Base-by-base conservation (phyloP, 805 yeast genomes). In the Saccharomyces jurei region DNA sequence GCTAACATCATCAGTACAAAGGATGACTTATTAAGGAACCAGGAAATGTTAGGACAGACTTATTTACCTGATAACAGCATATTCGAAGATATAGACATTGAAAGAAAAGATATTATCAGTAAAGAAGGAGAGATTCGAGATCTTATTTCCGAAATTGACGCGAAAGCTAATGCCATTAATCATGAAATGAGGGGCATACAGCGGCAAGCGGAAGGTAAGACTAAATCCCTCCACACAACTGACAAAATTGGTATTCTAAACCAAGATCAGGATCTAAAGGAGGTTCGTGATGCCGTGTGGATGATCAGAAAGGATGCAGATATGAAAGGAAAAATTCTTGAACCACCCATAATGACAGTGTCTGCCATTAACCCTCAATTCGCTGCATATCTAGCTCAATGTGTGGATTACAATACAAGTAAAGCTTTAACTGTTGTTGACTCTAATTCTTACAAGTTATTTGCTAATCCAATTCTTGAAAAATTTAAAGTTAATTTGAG, bases 271-370 rank as follows among this genome's bases (percentile, higher is more conserved):
- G 66, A 71, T 27, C 63, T 72, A 44, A 56, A 66, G 25, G 67
- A 65, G 27, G 74, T 73, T 27, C 60, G 63, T 50, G 59, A 64
- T 41, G 71, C 77, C 51, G 71, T 66, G 44, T 53, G 52, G 21
- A 71, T 49, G 58, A 63, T 68, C 26, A 65, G 78, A 46, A 57
- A 66, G 47, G 72, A 69, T 17, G 78, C 61, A 10, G 60, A 60
- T 5, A 73, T 83, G 50, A 63, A 69, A 49, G 70, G 70, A 0
- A 66, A 69, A 11, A 80, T 87, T 52, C 81, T 74, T 54, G 95
- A 87, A 63, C 95, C 96, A 0, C 91, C 97, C 0, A 69, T 84
- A 8, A 72, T 89, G 28, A 76, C 86, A 0, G 75, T 92, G 25
- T 74, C 79, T 4, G 80, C 84, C 0, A 74, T 73, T 1, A 79